Evolutionary conservation across 306 rosid genomes (phyloP), one percentile per base, ranked within the genome.

Genomic region (Quillaja saponaria): DNA sequence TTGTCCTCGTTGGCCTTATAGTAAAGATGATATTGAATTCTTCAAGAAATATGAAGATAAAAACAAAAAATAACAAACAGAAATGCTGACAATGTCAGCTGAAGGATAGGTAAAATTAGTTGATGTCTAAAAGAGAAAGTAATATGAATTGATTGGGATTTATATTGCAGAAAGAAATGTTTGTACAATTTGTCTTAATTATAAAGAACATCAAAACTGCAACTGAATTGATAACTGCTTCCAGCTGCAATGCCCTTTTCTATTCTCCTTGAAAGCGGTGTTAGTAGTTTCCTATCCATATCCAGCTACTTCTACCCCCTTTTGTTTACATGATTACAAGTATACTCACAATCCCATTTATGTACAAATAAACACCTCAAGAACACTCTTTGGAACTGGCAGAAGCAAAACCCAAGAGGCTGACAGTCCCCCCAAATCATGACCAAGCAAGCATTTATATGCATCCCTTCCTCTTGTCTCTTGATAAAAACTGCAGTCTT

Each of bases 291-390:
- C 74, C 86, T 85, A 88, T 74, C 69, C 69, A 82, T 58, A 62
- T 73, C 56, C 71, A 75, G 58, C 77, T 75, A 44, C 69, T 79
- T 76, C 67, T 72, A 35, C 69, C 25, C 71, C 61, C 76, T 61
- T 60, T 55, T 81, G 71, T 72, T 68, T 85, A 79, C 83, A 88
- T 62, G 77, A 78, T 79, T 49, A 70, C 68, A 67, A 45, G 84
- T 88, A 75, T 85, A 72, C 65, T 77, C 75, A 62, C 67, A 56
- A 71, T 62, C 77, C 77, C 42, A 55, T 68, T 17, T 85, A 78
- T 88, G 72, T 88, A 88, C 96, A 13, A 67, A 50, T 63, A 34
- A 65, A 70, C 81, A 49, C 78, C 78, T 74, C 76, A 62, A 79
- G 64, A 68, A 64, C 85, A 67, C 78, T 57, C 72, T 72, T 70